phyloP scores from a whole-genome alignment of 495 filamentous ascomycete genomes.

The Talaromyces wortmannii region DNA sequence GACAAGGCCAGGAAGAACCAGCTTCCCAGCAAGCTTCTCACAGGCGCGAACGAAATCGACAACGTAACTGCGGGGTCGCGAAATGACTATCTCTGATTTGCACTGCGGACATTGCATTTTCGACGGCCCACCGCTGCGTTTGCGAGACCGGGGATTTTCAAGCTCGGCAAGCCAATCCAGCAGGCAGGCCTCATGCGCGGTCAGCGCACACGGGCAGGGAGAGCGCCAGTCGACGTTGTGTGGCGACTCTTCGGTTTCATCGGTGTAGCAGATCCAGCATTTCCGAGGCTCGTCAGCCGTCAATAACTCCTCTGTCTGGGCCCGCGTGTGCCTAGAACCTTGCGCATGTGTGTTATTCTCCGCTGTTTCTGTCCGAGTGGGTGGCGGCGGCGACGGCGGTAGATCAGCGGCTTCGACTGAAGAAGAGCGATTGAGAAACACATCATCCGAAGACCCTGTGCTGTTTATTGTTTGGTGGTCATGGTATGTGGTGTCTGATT shows the following conservation, averaged over 20 bases:
- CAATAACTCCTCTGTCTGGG: background rate
- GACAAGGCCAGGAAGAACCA: slow-evolving; percentile 53
- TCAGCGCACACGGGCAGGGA: slow-evolving; percentile 82
- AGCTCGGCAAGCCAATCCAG: slow-evolving; percentile 85
- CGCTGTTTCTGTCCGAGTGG: background rate
- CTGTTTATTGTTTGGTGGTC: background rate
- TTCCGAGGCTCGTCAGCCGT: slow-evolving; percentile 45
- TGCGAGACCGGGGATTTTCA: slow-evolving; percentile 54
- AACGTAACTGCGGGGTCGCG: slow-evolving; percentile 61
- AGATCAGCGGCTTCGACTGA: slow-evolving; percentile 5
- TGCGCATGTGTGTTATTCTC: slow-evolving; percentile 3
- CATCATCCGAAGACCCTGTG: slow-evolving; percentile 31
- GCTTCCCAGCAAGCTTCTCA: slow-evolving; percentile 43
- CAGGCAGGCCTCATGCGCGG: slow-evolving; percentile 85
- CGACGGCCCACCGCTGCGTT: slow-evolving; percentile 33
- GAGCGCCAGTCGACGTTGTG: slow-evolving; percentile 70
- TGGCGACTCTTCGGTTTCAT: slow-evolving; percentile 69
- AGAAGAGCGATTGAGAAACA: slow-evolving; percentile 31
- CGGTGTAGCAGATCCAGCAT: slow-evolving; percentile 92
- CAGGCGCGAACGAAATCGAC: slow-evolving; percentile 52
- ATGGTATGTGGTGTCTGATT: background rate
- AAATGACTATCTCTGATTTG: slow-evolving; percentile 70
- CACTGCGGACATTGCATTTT: slow-evolving; percentile 82
- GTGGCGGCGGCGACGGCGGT: slow-evolving; percentile 6
- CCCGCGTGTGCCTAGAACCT: background rate